Evolutionary conservation across 2,329 filamentous ascomycete genomes (phyloP).

Genomic region (Arthrobotrys megalospora): DNA sequence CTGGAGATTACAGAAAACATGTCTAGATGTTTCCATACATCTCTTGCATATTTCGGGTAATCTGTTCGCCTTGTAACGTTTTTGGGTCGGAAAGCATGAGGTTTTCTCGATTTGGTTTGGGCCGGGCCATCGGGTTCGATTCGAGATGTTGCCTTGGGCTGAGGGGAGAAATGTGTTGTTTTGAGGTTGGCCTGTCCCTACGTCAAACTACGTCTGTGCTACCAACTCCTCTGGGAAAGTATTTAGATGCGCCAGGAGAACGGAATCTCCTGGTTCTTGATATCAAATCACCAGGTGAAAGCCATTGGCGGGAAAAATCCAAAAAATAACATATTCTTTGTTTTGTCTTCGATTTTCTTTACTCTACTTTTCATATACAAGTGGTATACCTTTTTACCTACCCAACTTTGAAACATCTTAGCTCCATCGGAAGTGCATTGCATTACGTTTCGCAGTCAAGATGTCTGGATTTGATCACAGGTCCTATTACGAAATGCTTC

Average conservation of each 20-base stretch:
- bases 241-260: slow-evolving; percentile 47
- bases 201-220: slow-evolving; percentile 32
- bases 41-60: slow-evolving; percentile 30
- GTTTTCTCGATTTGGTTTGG: slow-evolving; percentile 17
- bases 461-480: slow-evolving; percentile 60
- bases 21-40: slow-evolving; percentile 51
- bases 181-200: slow-evolving; percentile 21
- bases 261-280: slow-evolving; percentile 17
- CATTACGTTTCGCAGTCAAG: slow-evolving; percentile 17
- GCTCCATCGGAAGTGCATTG: slow-evolving; percentile 36
- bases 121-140: not conserved
- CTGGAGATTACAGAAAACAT: slow-evolving; percentile 12
- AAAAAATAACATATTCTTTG: not conserved
- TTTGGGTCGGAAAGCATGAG: slow-evolving; percentile 31
- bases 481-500: slow-evolving; percentile 58
- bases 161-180: slow-evolving; percentile 45
- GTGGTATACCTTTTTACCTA: not conserved
- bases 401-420: slow-evolving; percentile 15
- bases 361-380: slow-evolving; percentile 3
- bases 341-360: slow-evolving; percentile 6
- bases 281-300: slow-evolving; percentile 39
- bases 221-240: slow-evolving; percentile 37
- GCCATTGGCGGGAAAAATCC: slow-evolving; percentile 32
- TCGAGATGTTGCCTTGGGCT: slow-evolving; percentile 23
- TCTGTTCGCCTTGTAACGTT: not conserved